A percentile compares a stretch with the other conserved stretches of the same genome.
phyloP scores from a whole-genome alignment of 768 basidiomycete genomes.

The Rhizopogon rudus region DNA sequence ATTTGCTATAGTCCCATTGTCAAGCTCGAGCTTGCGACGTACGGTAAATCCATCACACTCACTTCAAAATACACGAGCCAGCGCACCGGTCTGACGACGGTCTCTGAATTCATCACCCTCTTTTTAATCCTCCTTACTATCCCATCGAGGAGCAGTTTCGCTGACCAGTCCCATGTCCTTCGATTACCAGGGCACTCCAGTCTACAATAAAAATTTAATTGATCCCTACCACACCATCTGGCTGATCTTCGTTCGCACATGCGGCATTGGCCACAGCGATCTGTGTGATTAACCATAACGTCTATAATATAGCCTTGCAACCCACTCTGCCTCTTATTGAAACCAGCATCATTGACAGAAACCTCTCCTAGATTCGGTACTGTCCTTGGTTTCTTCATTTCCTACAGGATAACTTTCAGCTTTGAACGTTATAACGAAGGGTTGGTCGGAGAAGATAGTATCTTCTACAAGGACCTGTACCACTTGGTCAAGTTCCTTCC shows the following conservation, averaged over 20 bases:
- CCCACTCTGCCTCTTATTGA: slow-evolving; percentile 28
- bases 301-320: slow-evolving; percentile 39
- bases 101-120: no score
- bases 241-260: slow-evolving; percentile 33
- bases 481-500: slow-evolving; percentile 72
- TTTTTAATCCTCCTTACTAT: no score
- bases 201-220: background rate
- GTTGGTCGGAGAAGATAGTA: slow-evolving; percentile 36
- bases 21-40: no score
- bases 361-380: slow-evolving; percentile 47
- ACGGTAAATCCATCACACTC: no score
- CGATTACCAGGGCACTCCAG: background rate
- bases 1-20: no score
- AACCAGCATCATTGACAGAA: background rate
- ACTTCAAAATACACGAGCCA: no score
- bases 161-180: background rate
- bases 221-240: background rate
- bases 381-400: slow-evolving; percentile 70
- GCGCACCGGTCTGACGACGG: no score
- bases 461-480: slow-evolving; percentile 45
- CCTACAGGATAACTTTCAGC: slow-evolving; percentile 65
- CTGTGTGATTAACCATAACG: slow-evolving; percentile 44
- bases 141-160: background rate
- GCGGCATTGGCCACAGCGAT: slow-evolving; percentile 45
- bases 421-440: slow-evolving; percentile 77